Base-by-base conservation (phyloP, 2,329 filamentous ascomycete species). In the Xylariomycetidae sp. region DNA sequence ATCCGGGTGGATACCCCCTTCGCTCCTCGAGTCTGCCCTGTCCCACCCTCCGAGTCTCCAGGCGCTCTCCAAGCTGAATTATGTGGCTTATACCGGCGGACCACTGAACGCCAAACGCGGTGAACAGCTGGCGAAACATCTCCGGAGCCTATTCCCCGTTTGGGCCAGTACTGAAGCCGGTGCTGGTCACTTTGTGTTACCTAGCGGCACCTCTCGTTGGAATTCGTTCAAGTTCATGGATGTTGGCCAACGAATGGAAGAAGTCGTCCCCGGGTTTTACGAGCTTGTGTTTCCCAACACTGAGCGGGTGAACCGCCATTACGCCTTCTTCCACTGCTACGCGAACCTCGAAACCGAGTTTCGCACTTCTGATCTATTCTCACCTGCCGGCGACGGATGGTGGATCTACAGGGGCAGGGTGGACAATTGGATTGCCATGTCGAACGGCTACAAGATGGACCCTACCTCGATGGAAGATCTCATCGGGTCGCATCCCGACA, bases 391-490 rank as follows among this genome's bases (percentile, higher is more conserved):
- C 22, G 63, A 52, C 14, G 45, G 44, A 4, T 7, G 13, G 6
- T 45, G 47, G 34, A 51, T 53, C 48, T 64, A 64, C 31, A 63
- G 58, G 18, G 63, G 62, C 4, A 60, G 60, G 42, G 62, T 56
- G 31, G 59, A 59, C 41, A 63, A 65, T 6, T 61, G 58, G 37
- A 60, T 58, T 4, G 59, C 58, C n/a, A 62, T 62, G 31, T 57
- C 62, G 25, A 63, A 57, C 16, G 57, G 57, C 1, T 53, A 59
- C 3, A 63, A 51, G 26, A 54, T 56, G 27, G 59, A 61, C 4
- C 58, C 60, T 3, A 62, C 48, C 5, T 64, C 43, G n/a, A 64
- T 54, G 30, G 62, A 55, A 54, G 55, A 63, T n/a, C 54, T 41
- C 1, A 63, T 59, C 10, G 58, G 57, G 2, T 17, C 37, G 4